These are phyloP conservation scores for Mucor velutinosus DNA, from an alignment of 371 early-diverging fungal species.

Conservation along the genomic window DNA sequence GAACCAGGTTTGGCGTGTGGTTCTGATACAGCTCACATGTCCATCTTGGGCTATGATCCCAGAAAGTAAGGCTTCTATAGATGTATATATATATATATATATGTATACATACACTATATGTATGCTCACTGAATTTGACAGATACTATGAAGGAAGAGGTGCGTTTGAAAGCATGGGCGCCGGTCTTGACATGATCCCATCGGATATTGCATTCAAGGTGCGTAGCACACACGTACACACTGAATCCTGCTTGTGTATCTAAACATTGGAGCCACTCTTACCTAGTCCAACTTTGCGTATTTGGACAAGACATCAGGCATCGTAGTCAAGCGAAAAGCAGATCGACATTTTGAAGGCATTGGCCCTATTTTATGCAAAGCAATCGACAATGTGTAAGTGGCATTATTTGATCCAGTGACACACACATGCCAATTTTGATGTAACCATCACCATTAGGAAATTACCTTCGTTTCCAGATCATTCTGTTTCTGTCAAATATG, in stretches of 20 bases:
- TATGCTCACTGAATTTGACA: background rate
- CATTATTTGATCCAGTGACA: background rate
- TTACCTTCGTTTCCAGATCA: conserved; percentile 51
- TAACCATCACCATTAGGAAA: conserved; percentile 20
- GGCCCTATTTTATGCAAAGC: conserved; percentile 49
- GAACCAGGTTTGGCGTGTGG: conserved; percentile 62
- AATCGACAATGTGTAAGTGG: conserved; percentile 45
- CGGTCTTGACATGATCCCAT: conserved; percentile 54
- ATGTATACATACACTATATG: background rate
- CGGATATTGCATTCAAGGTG: conserved; percentile 64
- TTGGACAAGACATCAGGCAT: conserved; percentile 41
- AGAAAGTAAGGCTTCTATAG: conserved; percentile 21
- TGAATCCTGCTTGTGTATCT: background rate
- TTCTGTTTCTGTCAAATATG: conserved; percentile 40
- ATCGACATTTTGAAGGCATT: conserved; percentile 51
- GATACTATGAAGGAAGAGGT: conserved; percentile 55
- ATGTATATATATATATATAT: background rate
- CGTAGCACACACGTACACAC: background rate
- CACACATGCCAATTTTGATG: background rate
- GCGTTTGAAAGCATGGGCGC: conserved; percentile 64
- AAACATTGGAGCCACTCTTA: background rate
- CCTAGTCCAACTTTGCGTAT: conserved; percentile 55
- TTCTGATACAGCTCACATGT: conserved; percentile 57
- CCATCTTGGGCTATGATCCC: conserved; percentile 35
- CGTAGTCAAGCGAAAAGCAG: conserved; percentile 50